Conservation (phyloP, 306 rosid genomes). For the Vachellia collinsii region DNA sequence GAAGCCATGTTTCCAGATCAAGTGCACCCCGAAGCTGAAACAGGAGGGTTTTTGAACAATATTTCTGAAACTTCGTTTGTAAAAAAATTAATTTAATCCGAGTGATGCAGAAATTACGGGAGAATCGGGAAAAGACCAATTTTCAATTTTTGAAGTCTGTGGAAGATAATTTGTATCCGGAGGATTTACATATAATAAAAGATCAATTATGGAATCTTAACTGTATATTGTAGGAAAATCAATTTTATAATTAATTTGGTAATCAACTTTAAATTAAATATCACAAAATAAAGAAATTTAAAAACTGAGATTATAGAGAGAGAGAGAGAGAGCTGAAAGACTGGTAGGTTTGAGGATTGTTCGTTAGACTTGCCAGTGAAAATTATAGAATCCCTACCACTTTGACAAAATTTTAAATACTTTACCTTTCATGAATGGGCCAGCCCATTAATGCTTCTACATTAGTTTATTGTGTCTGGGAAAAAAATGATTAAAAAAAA, state of each 20-base stretch:
- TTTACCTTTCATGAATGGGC: neutral
- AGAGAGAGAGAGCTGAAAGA: neutral
- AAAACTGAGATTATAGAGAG: no score
- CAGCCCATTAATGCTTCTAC: neutral
- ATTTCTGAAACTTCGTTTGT: conserved; percentile 1
- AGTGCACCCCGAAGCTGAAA: conserved; percentile 28
- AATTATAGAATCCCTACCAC: neutral
- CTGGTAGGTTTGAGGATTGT: conserved; percentile 42
- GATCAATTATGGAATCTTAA: no score
- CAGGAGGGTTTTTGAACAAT: conserved; percentile 38
- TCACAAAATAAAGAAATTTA: no score
- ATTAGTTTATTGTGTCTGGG: neutral
- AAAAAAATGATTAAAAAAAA: no score
- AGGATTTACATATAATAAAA: no score
- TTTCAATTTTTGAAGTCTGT: no score
- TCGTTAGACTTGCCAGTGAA: conserved; percentile 41
- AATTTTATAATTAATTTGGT: no score
- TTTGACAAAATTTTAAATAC: neutral
- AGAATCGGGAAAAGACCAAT: no score
- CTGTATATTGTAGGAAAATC: no score
- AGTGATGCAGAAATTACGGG: neutral
- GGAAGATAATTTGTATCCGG: no score
- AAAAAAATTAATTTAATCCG: no score
- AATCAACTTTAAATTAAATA: no score
- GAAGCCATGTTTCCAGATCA: conserved; percentile 76